These are phyloP conservation scores for Trichoderma koningiopsis DNA, from an alignment of 2,329 filamentous ascomycete species.

Conservation along the genomic window DNA sequence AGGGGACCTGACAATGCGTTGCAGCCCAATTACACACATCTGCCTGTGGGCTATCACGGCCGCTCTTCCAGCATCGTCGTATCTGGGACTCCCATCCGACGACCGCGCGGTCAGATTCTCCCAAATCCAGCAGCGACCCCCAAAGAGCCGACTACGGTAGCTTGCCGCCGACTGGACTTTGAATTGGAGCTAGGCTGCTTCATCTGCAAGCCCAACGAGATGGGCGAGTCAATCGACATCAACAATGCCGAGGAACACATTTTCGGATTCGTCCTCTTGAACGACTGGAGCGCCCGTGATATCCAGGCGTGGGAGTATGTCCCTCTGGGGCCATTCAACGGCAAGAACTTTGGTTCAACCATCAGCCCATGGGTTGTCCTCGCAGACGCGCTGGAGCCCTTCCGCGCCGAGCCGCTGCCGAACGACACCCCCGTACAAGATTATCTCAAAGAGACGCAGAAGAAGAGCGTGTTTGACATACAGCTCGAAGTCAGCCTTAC, in stretches of 20 bases:
- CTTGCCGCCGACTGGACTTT: conserved; percentile 67
- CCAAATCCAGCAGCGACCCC: conserved; percentile 50
- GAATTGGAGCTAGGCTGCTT: conserved; percentile 80
- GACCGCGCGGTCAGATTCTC: conserved; percentile 75
- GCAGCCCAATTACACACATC: conserved; percentile 78
- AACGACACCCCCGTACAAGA: conserved; percentile 42
- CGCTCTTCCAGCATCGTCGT: conserved; percentile 74
- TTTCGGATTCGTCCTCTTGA: conserved; percentile 69
- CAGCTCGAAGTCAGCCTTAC: conserved; percentile 44
- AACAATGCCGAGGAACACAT: conserved; percentile 68
- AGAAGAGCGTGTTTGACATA: conserved; percentile 42
- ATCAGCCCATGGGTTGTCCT: conserved; percentile 66
- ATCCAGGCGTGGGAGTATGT: conserved; percentile 64
- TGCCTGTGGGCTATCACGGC: conserved; percentile 81
- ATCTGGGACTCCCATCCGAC: conserved; percentile 70
- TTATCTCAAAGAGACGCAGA: conserved; percentile 58
- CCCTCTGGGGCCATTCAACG: conserved; percentile 63
- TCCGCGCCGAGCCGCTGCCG: conserved; percentile 32
- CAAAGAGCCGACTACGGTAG: conserved; percentile 60
- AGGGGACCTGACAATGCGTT: conserved; percentile 72
- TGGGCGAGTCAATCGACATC: conserved; percentile 69
- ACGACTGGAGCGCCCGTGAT: conserved; percentile 66
- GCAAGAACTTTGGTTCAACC: conserved; percentile 62
- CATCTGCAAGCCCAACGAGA: conserved; percentile 64
- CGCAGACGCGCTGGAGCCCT: conserved; percentile 54